Conservation (phyloP, 208 protist species). For the Sergeia podlipaevii region DNA sequence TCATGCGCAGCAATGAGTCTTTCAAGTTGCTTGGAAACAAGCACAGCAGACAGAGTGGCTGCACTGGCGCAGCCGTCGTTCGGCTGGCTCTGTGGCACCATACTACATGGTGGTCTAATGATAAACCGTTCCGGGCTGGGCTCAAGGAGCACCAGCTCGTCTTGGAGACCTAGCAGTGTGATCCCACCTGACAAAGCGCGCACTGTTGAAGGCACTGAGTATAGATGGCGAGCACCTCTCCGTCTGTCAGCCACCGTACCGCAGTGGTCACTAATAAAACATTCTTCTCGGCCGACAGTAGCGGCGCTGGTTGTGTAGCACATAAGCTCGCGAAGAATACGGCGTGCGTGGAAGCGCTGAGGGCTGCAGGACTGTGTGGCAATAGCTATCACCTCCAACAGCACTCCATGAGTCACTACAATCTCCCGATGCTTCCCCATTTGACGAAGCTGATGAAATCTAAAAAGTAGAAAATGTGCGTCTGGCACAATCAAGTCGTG, state of each 20-base stretch:
- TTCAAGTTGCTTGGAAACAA: constrained; percentile 58
- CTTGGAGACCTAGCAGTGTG: constrained; percentile 73
- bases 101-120: constrained; percentile 12
- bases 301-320: constrained; percentile 23
- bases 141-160: constrained; percentile 73
- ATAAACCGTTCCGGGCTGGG: constrained; percentile 48
- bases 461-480: constrained; percentile 34
- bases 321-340: constrained; percentile 61
- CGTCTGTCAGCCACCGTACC: no score
- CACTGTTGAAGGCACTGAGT: background rate
- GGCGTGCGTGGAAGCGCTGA: constrained; percentile 55
- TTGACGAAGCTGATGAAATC: constrained; percentile 60
- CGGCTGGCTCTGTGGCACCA: background rate
- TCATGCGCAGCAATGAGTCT: constrained; percentile 26
- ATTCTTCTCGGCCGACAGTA: background rate
- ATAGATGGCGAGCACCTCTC: background rate
- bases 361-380: constrained; percentile 31
- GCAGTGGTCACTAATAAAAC: constrained; percentile 3
- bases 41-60: constrained; percentile 20
- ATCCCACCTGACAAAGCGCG: constrained; percentile 45
- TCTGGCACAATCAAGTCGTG: constrained; percentile 78
- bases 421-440: constrained; percentile 70
- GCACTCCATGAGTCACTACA: constrained; percentile 65
- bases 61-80: no score
- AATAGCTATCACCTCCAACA: constrained; percentile 47